Base-by-base conservation (phyloP, 371 early-diverging fungal species). In the Amoeboaphelidium occidentale region DNA sequence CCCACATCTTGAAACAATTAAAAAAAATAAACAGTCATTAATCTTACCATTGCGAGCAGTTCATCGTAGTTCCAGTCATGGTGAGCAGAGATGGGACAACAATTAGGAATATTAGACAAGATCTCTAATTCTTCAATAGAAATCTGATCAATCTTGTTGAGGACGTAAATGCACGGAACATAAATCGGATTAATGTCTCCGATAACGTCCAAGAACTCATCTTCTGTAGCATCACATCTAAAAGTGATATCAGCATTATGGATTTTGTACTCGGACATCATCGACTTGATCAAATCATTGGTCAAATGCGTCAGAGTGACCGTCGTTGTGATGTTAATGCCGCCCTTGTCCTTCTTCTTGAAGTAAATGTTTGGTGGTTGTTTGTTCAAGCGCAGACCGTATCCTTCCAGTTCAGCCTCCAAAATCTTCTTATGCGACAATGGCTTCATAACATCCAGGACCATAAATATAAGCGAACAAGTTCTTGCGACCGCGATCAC, bases 1-100 rank as follows among this genome's bases (percentile, higher is more conserved):
- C 65, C 94, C 94, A 93, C 78, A 87, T 88, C 63, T 20, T 25
- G 20, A 2, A 27, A 25, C 14, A 3, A 4, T n/a, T n/a, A n/a
- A n/a, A n/a, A n/a, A n/a, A n/a, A n/a, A n/a, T n/a, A n/a, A n/a
- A n/a, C n/a, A n/a, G n/a, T n/a, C n/a, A n/a, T n/a, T n/a, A n/a
- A 3, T 45, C 61, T 44, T n/a, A 56, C 53, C 21, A 77, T 89
- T 45, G 85, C 86, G 52, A 97, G 62, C 55, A 98, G 63, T 53
- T 91, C 92, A 63, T 99, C 99, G 76, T 97, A 94, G 58, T 98
- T 99, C 98, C 98, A 98, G 56, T 80, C 94, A 58, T 93, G 87
- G 62, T 97, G 85, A 13, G 96, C 82, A 53, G 84, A 85, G 54
- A 99, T 80, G 44, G 98, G 97, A 28, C 97, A 84, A 27, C 92